Conservation (phyloP, 306 rosid genomes). For the Heteromeles arbutifolia region DNA sequence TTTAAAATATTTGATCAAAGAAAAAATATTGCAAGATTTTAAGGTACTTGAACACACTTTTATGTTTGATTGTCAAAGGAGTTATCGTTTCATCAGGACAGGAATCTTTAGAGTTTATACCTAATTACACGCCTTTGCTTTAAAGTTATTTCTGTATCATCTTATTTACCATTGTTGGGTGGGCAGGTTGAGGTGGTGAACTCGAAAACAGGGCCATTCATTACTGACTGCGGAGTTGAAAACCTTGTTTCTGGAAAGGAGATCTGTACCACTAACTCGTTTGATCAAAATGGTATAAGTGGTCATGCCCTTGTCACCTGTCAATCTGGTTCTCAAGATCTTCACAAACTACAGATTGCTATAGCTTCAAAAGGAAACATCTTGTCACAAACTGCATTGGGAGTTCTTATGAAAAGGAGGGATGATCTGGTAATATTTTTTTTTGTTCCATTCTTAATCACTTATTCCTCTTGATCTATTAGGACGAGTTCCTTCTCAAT, state of each 20-base stretch:
- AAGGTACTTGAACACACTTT: not conserved
- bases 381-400: slow-evolving; percentile 48
- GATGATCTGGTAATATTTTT: slow-evolving; percentile 48
- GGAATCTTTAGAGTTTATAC: not conserved
- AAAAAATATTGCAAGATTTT: not conserved
- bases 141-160: slow-evolving; percentile 7
- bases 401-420: slow-evolving; percentile 46
- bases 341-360: slow-evolving; percentile 27
- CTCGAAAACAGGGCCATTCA: slow-evolving; percentile 9
- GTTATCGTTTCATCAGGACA: not conserved
- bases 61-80: not conserved
- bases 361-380: slow-evolving; percentile 38
- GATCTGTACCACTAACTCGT: slow-evolving; percentile 20
- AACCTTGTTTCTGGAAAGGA: slow-evolving; percentile 23
- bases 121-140: not conserved
- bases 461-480: not conserved
- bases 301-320: slow-evolving; percentile 17
- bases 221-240: slow-evolving; percentile 23
- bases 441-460: not conserved
- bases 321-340: slow-evolving; percentile 22
- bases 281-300: slow-evolving; percentile 20
- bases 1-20: not conserved
- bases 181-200: slow-evolving; percentile 43
- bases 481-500: not conserved
- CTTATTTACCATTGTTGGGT: slow-evolving; percentile 16